phyloP scores from a whole-genome alignment of 2,329 filamentous ascomycete species.

The Aureobasidium zeae region DNA sequence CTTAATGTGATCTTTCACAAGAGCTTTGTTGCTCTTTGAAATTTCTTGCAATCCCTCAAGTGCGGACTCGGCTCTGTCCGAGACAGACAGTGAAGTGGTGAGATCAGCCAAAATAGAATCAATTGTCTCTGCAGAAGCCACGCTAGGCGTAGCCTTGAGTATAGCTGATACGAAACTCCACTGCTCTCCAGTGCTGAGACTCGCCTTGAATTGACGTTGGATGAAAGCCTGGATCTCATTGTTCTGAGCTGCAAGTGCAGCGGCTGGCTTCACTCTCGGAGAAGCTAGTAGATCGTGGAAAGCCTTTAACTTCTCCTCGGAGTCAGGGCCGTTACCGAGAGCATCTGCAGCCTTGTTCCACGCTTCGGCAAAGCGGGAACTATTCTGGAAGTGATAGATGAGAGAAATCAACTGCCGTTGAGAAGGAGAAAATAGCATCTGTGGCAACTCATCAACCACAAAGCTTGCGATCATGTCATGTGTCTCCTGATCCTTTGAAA shows the following conservation, averaged over 20 bases:
- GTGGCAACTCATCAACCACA: slow-evolving; percentile 46
- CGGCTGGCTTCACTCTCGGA: slow-evolving; percentile 28
- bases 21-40: slow-evolving; percentile 27
- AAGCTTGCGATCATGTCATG: slow-evolving; percentile 36
- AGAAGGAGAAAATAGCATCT: slow-evolving; percentile 60
- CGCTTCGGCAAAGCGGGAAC: slow-evolving; percentile 27
- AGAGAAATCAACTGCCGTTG: slow-evolving; percentile 56
- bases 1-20: slow-evolving; percentile 38
- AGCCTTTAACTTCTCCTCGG: slow-evolving; percentile 20
- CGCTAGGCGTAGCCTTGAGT: slow-evolving; percentile 22
- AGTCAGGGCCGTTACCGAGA: slow-evolving; percentile 16
- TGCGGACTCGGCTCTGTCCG: slow-evolving; percentile 27
- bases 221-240: slow-evolving; percentile 31
- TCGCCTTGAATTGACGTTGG: slow-evolving; percentile 13
- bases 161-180: slow-evolving; percentile 32
- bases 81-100: slow-evolving; percentile 31
- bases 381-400: slow-evolving; percentile 42
- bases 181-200: slow-evolving; percentile 19
- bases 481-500: slow-evolving; percentile 36
- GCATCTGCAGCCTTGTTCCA: slow-evolving; percentile 16
- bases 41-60: slow-evolving; percentile 35
- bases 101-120: slow-evolving; percentile 32
- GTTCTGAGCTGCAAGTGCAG: slow-evolving; percentile 30
- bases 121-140: slow-evolving; percentile 29
- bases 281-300: slow-evolving; percentile 26